A percentile compares a stretch with the other conserved stretches of the same genome.
Evolutionary conservation across 1,284 basidiomycete species (phyloP).

Genomic region (Boletus hoseneyae): DNA sequence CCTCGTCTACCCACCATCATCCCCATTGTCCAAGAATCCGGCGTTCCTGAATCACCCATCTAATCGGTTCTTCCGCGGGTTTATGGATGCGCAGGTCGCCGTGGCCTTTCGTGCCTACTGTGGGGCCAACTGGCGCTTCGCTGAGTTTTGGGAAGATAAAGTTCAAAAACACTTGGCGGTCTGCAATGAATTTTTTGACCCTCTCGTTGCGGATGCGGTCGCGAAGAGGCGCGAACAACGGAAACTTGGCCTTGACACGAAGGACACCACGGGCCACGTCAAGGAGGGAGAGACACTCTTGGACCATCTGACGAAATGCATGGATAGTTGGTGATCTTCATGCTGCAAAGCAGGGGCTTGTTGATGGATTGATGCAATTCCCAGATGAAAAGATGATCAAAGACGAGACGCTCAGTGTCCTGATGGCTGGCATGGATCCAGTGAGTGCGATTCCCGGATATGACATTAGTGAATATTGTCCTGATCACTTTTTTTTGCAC

Average conservation of each 20-base stretch:
- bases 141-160: constrained; percentile 24
- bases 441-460: too few species aligned
- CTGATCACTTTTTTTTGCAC: too few species aligned
- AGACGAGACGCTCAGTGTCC: constrained; percentile 31
- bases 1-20: constrained; percentile 33
- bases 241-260: not conserved
- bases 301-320: constrained; percentile 21
- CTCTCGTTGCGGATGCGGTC: constrained; percentile 20
- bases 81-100: constrained; percentile 19
- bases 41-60: constrained; percentile 17
- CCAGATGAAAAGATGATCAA: too few species aligned
- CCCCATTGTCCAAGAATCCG: too few species aligned
- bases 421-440: constrained; percentile 42
- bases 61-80: constrained; percentile 29
- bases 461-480: too few species aligned
- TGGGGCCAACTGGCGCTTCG: constrained; percentile 26
- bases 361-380: too few species aligned
- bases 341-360: too few species aligned
- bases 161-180: not conserved
- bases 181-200: constrained; percentile 5
- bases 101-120: constrained; percentile 14
- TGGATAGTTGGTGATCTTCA: too few species aligned
- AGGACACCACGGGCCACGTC: constrained; percentile 1
- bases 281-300: constrained; percentile 29
- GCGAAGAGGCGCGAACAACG: constrained; percentile 24